Percentiles rank a stretch among this genome's conserved stretches.
Conservation (phyloP, 192 early-diverging fungal species). For the Mortierella alpina region DNA sequence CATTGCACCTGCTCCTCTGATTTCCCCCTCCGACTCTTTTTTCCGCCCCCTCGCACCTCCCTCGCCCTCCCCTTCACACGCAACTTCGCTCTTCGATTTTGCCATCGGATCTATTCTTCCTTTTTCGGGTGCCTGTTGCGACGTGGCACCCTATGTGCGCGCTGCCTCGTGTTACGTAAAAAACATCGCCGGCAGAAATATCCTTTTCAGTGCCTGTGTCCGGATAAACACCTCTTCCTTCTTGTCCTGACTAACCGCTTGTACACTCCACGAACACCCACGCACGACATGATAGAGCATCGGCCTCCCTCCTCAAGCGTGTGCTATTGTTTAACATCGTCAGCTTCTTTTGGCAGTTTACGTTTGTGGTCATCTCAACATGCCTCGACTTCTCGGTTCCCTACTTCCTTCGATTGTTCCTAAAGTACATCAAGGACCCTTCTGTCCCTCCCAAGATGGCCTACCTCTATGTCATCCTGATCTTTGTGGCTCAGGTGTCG, state of each 20-base stretch:
- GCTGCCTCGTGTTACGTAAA: background rate
- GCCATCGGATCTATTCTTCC: constrained; percentile 9
- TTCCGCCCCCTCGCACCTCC: too few species aligned
- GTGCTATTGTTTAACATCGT: constrained; percentile 44
- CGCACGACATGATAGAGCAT: constrained; percentile 7
- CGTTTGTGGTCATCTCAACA: constrained; percentile 67
- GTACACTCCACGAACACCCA: background rate
- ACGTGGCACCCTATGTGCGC: too few species aligned
- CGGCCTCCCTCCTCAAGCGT: constrained; percentile 33
- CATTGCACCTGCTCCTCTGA: background rate
- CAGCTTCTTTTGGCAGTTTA: constrained; percentile 65
- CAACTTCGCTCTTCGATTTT: background rate
- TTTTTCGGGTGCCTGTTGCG: background rate
- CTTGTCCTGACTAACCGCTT: background rate
- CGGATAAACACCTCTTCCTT: constrained; percentile 20
- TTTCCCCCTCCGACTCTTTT: background rate
- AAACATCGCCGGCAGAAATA: constrained; percentile 1
- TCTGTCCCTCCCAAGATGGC: constrained; percentile 53
- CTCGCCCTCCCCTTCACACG: too few species aligned
- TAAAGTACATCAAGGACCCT: constrained; percentile 65
- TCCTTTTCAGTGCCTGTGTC: background rate
- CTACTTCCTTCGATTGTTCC: constrained; percentile 68
- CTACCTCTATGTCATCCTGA: constrained; percentile 47
- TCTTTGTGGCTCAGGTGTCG: constrained; percentile 55
- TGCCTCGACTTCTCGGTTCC: constrained; percentile 64